These are phyloP conservation scores for Candida labiduridarum DNA, from an alignment of 1,139 yeast species.

Conservation along the genomic window DNA sequence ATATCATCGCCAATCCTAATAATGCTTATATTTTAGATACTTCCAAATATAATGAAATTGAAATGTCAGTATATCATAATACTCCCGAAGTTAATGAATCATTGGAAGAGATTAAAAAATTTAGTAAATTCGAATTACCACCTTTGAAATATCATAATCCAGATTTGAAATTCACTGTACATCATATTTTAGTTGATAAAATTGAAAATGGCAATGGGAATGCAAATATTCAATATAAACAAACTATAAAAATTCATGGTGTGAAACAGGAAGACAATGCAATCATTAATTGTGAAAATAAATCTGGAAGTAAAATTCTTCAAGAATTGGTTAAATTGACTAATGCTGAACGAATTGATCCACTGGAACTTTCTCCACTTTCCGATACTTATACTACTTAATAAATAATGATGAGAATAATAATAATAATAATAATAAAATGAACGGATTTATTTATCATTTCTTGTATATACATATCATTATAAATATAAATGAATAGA, in stretches of 20 bases:
- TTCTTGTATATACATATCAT: neutral
- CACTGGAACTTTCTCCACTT: slow-evolving; percentile 28
- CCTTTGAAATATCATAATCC: slow-evolving; percentile 85
- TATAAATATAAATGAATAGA: neutral
- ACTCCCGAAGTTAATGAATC: slow-evolving; percentile 25
- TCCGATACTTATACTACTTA: neutral
- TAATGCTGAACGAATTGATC: slow-evolving; percentile 31
- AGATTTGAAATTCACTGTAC: slow-evolving; percentile 59
- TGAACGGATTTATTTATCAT: neutral
- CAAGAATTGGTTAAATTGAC: slow-evolving; percentile 33
- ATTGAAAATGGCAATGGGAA: slow-evolving; percentile 39
- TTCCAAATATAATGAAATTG: slow-evolving; percentile 27
- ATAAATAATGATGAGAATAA: neutral
- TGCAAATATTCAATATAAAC: slow-evolving; percentile 47
- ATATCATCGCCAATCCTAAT: slow-evolving; percentile 40
- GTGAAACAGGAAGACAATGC: slow-evolving; percentile 18
- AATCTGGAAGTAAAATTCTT: slow-evolving; percentile 29
- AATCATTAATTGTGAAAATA: slow-evolving; percentile 37
- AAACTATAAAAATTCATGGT: slow-evolving; percentile 37
- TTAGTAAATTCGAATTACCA: slow-evolving; percentile 77
- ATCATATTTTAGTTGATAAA: slow-evolving; percentile 39
- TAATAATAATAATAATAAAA: neutral
- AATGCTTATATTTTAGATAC: slow-evolving; percentile 38
- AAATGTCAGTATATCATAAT: slow-evolving; percentile 20
- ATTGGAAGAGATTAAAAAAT: slow-evolving; percentile 44